Percentiles rank a stretch among this genome's conserved stretches.
Evolutionary conservation across 768 basidiomycete genomes (phyloP).

Genomic region (Saitozyma podzolica): DNA sequence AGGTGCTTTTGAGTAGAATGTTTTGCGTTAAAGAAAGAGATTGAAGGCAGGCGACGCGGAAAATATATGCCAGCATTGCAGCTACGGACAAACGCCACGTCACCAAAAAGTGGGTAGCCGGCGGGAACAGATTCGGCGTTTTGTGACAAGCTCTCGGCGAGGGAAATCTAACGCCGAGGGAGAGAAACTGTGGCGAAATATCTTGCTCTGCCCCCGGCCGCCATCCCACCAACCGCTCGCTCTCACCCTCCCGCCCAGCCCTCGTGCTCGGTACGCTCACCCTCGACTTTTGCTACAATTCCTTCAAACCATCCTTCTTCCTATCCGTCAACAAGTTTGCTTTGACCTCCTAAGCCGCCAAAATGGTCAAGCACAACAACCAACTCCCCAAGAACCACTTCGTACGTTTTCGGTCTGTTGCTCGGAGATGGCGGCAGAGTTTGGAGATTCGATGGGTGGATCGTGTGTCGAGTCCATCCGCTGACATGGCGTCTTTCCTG

Average conservation of each 20-base stretch:
- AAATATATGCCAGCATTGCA: constrained; percentile 1
- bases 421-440: neutral
- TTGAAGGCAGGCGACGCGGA: neutral
- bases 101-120: too few species aligned
- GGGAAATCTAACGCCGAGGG: neutral
- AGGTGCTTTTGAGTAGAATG: constrained; percentile 37
- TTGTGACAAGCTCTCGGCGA: neutral
- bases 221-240: neutral
- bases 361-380: constrained; percentile 50
- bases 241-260: neutral
- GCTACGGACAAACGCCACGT: neutral
- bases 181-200: constrained; percentile 6
- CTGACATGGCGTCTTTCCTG: constrained; percentile 55
- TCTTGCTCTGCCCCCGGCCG: neutral
- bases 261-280: neutral
- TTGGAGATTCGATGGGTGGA: neutral
- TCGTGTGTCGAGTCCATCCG: too few species aligned
- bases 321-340: neutral
- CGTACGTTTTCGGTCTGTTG: constrained; percentile 11
- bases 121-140: neutral
- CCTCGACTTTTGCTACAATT: neutral
- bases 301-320: constrained; percentile 3
- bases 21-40: constrained; percentile 30
- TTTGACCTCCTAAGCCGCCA: neutral
- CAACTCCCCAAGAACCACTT: constrained; percentile 50